phyloP scores from a whole-genome alignment of 2,329 filamentous ascomycete genomes.

The Colletotrichum sp. region DNA sequence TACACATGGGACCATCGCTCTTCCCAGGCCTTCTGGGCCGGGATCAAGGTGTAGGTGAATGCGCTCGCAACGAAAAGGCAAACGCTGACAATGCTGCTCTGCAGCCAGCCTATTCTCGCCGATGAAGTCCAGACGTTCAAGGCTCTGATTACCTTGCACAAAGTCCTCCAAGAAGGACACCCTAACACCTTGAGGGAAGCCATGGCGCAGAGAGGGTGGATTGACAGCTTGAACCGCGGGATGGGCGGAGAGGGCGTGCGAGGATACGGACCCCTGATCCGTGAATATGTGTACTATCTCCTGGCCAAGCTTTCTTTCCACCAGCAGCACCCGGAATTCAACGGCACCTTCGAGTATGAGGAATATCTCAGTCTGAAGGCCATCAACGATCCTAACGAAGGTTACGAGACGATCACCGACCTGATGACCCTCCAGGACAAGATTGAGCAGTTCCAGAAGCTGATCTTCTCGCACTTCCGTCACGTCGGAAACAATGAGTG shows the following conservation, averaged over 20 bases:
- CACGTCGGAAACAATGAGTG: constrained; percentile 94
- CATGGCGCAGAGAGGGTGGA: constrained; percentile 86
- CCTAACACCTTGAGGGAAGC: constrained; percentile 87
- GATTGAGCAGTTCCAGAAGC: constrained; percentile 97
- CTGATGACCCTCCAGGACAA: constrained; percentile 97
- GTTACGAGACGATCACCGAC: constrained; percentile 95
- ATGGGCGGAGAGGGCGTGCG: constrained; percentile 83
- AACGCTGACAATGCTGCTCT: not conserved
- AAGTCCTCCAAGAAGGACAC: constrained; percentile 96
- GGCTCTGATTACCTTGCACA: constrained; percentile 95
- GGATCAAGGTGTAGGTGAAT: constrained; percentile 89
- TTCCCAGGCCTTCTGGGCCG: constrained; percentile 92
- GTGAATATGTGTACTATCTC: constrained; percentile 96
- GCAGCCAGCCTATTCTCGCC: constrained; percentile 92
- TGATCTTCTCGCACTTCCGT: constrained; percentile 97
- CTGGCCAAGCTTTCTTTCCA: constrained; percentile 97
- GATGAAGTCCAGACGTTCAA: constrained; percentile 99
- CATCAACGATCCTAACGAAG: constrained; percentile 98
- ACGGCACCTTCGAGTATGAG: constrained; percentile 98
- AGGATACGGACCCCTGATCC: constrained; percentile 90
- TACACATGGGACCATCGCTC: constrained; percentile 99
- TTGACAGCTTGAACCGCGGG: constrained; percentile 89
- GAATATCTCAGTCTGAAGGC: constrained; percentile 98
- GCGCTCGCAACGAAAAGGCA: not conserved
- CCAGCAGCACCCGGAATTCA: constrained; percentile 96